phyloP scores from a whole-genome alignment of 371 early-diverging fungal genomes.

The Saksenaea oblongispora region DNA sequence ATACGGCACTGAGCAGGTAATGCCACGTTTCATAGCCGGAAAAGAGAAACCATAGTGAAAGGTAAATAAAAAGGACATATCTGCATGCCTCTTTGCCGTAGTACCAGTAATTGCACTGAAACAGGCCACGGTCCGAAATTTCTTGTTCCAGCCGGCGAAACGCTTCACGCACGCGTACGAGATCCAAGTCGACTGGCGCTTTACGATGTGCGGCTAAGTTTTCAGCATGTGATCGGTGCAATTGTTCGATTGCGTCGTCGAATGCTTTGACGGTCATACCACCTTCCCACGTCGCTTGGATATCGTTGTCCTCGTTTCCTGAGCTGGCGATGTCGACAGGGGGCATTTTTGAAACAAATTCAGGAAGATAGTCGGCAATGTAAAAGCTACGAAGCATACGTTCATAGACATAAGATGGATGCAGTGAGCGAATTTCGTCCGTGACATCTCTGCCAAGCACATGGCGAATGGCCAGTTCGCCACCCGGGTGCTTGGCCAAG shows the following conservation, averaged over 20 bases:
- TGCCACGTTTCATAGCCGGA: conserved; percentile 63
- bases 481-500: conserved; percentile 88
- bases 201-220: conserved; percentile 21
- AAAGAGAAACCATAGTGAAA: conserved; percentile 66
- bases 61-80: conserved; percentile 59
- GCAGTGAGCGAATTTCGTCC: conserved; percentile 86
- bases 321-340: not conserved
- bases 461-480: conserved; percentile 82
- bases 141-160: conserved; percentile 70
- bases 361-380: conserved; percentile 64
- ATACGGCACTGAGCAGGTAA: conserved; percentile 61
- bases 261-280: conserved; percentile 34
- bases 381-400: conserved; percentile 74
- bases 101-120: conserved; percentile 74
- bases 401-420: conserved; percentile 81
- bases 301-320: not conserved
- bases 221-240: conserved; percentile 24
- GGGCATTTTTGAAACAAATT: conserved; percentile 3
- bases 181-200: conserved; percentile 31
- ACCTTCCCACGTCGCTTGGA: conserved; percentile 34
- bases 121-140: conserved; percentile 64
- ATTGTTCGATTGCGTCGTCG: conserved; percentile 31
- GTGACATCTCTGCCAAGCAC: conserved; percentile 91
- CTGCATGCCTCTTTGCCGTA: conserved; percentile 78
- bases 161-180: conserved; percentile 46